Evolutionary conservation across 2,329 filamentous ascomycete genomes (phyloP), one percentile per base, ranked within the genome.

Genomic region (Sclerotinia nivalis): DNA sequence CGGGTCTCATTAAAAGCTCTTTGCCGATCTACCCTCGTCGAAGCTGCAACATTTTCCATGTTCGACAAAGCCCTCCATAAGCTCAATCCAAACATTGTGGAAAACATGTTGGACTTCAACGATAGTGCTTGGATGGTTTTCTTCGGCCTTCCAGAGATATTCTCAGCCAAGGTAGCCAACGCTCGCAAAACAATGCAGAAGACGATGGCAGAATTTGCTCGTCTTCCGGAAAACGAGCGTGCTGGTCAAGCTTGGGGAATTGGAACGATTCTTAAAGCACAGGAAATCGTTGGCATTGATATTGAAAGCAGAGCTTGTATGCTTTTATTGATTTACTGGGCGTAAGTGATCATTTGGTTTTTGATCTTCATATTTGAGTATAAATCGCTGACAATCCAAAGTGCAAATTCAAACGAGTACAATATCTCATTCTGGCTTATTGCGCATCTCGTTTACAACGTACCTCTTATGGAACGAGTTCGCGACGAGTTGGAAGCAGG

Each of bases 371-470:
- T 9, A 22, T 34, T 9, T 1, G 15, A 31, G 5, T 8, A 6
- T 20, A 50, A 50, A 9, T 4, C 12, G 8, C 52, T 67, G 31
- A 67, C 50, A 13, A 22, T 18, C 0, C 9, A 28, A 43, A 71
- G 69, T 18, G 67, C 67, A 25, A 71, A 71, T 37, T 61, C 49
- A 22, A 71, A 71, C 59, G 69, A 60, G 22, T 69, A 60, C 28
- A 69, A 68, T n/a, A 58, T 65, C n/a, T 43, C 43, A 4, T 71
- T 71, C 59, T 71, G 69, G 69, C 60, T 69, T 9, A 64, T 71
- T 34, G 58, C 66, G 15, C 59, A 69, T 50, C 28, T 68, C 18
- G 31, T 62, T 37, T 34, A 34, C 8, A 49, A 62, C 25, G 43
- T 52, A 2, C 22, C 43, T n/a, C 69, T 71, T 40, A 45, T 49